phyloP scores from a whole-genome alignment of 2,329 filamentous ascomycete genomes.

The Penicillium verrucosum region DNA sequence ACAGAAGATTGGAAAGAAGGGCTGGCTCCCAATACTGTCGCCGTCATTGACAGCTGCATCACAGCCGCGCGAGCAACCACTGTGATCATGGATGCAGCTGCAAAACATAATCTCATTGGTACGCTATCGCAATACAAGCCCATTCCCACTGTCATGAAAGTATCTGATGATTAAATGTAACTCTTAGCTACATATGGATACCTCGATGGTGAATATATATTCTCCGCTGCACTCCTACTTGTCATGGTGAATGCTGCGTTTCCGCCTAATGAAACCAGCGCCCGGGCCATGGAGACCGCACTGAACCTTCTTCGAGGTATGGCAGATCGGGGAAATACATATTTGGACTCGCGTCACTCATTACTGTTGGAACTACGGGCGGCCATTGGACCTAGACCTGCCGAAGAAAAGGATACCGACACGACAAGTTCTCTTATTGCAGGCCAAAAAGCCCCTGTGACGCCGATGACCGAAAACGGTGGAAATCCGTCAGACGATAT shows the following conservation, averaged over 20 bases:
- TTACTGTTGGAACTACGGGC: conserved; percentile 39
- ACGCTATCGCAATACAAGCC: conserved; percentile 15
- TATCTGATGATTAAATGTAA: not conserved
- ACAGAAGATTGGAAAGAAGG: conserved; percentile 48
- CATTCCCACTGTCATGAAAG: not conserved
- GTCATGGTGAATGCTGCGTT: conserved; percentile 56
- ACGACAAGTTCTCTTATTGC: not conserved
- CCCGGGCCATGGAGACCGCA: conserved; percentile 46
- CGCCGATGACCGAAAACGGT: conserved; percentile 17
- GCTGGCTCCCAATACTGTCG: conserved; percentile 48
- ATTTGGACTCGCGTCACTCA: conserved; percentile 44
- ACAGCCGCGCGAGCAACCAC: conserved; percentile 50
- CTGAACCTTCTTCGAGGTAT: conserved; percentile 50
- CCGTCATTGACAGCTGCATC: conserved; percentile 54
- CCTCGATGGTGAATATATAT: conserved; percentile 57
- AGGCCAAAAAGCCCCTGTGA: conserved; percentile 7
- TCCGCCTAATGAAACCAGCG: conserved; percentile 44
- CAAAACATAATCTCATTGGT: conserved; percentile 52
- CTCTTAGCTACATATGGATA: conserved; percentile 53
- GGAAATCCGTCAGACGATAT: conserved; percentile 1
- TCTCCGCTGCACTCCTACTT: conserved; percentile 54
- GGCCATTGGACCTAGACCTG: conserved; percentile 25
- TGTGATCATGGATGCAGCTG: conserved; percentile 49
- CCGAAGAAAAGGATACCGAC: not conserved
- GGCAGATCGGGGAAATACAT: conserved; percentile 53